phyloP scores from a whole-genome alignment of 495 filamentous ascomycete genomes.

The Penicillium flavigenum region DNA sequence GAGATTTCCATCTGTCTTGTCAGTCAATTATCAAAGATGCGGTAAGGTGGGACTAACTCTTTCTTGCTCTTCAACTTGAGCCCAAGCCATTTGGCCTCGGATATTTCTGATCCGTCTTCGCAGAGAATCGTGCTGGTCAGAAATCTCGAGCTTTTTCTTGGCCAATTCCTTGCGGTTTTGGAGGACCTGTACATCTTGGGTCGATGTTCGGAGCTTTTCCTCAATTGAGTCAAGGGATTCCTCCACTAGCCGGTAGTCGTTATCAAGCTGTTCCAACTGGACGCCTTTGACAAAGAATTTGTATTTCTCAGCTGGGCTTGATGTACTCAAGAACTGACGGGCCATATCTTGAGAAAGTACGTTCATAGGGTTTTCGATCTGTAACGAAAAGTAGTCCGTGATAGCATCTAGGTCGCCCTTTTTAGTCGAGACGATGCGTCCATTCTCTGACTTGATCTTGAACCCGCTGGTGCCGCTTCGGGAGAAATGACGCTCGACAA shows the following conservation, averaged over 20 bases:
- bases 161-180: conserved; percentile 47
- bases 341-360: conserved; percentile 97
- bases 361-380: conserved; percentile 97
- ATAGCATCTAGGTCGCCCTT: conserved; percentile 90
- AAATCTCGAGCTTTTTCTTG: conserved; percentile 53
- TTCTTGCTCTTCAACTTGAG: conserved; percentile 63
- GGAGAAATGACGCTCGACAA: conserved; percentile 85
- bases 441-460: conserved; percentile 74
- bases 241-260: conserved; percentile 81
- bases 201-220: conserved; percentile 49
- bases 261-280: conserved; percentile 86
- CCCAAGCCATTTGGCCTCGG: conserved; percentile 66
- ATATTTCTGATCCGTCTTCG: conserved; percentile 52
- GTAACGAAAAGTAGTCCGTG: conserved; percentile 85
- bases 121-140: conserved; percentile 57
- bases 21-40: background rate
- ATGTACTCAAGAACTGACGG: conserved; percentile 85
- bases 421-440: conserved; percentile 74
- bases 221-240: conserved; percentile 69
- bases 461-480: conserved; percentile 76
- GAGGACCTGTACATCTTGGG: conserved; percentile 50
- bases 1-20: conserved; percentile 35
- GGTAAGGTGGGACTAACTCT: conserved; percentile 24
- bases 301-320: conserved; percentile 82
- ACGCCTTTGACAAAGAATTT: conserved; percentile 96